Percentiles rank a stretch among this genome's conserved stretches.
These are phyloP conservation scores for Marasmius fiardii DNA, from an alignment of 1,284 basidiomycete species.

Conservation along the genomic window DNA sequence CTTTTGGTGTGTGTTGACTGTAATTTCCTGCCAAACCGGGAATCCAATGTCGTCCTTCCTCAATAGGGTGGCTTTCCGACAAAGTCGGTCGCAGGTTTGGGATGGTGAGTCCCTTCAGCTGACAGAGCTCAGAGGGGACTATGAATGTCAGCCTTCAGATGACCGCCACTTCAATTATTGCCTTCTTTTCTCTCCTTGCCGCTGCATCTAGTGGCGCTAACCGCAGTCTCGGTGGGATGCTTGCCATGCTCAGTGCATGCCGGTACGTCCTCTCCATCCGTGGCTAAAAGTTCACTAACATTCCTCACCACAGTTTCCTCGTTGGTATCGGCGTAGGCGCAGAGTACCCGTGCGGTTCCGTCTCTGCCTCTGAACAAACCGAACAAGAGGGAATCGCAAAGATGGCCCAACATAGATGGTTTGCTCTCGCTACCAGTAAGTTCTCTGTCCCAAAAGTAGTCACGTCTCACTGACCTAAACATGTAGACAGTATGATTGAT, in stretches of 20 bases:
- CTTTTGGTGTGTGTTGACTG: conserved; percentile 44
- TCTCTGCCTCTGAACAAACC: conserved; percentile 90
- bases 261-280: conserved; percentile 41
- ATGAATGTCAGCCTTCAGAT: conserved; percentile 42
- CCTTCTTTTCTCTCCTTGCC: conserved; percentile 76
- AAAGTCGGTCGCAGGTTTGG: conserved; percentile 87
- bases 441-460: conserved; percentile 11
- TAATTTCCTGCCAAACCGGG: background rate
- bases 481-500: conserved; percentile 82
- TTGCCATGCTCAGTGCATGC: conserved; percentile 79
- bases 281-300: background rate
- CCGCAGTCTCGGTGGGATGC: conserved; percentile 64
- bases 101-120: conserved; percentile 51
- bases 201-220: conserved; percentile 83
- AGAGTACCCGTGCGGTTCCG: conserved; percentile 89
- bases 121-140: too few species aligned
- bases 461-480: conserved; percentile 10
- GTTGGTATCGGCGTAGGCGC: conserved; percentile 85
- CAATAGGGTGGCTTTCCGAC: conserved; percentile 69
- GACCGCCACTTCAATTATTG: conserved; percentile 74
- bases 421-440: conserved; percentile 81
- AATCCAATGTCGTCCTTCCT: background rate
- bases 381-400: conserved; percentile 79
- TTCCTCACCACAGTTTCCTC: conserved; percentile 50
- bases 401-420: conserved; percentile 81